Conservation (phyloP, 169 alveolate genomes). For the Plasmodium sp. region DNA sequence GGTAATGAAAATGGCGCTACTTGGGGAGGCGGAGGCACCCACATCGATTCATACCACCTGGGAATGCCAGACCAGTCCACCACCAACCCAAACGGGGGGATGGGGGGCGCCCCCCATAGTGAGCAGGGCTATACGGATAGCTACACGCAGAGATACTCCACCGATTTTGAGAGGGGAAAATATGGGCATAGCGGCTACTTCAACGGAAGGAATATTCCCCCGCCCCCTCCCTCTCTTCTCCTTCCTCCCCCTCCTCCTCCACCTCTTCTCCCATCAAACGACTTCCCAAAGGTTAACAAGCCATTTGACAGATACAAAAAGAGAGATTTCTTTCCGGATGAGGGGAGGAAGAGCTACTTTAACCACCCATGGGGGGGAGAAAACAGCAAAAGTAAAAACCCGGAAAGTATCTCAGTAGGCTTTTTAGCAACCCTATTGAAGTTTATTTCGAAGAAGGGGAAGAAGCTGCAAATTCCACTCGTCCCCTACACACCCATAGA, state of each 20-base stretch:
- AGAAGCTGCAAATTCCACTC: constrained; percentile 36
- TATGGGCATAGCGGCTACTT: not conserved
- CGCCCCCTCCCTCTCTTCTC: constrained; percentile 24
- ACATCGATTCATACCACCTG: not conserved
- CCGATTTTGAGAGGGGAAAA: not conserved
- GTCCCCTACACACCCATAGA: constrained; percentile 71
- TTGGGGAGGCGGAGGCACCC: not conserved
- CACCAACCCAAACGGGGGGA: not conserved
- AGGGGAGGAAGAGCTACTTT: not conserved
- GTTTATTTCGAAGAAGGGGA: constrained; percentile 49
- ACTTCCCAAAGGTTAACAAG: not conserved
- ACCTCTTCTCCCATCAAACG: not conserved
- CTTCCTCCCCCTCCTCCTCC: constrained; percentile 45
- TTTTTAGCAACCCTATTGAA: constrained; percentile 73
- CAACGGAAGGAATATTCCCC: not conserved
- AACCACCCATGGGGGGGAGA: not conserved
- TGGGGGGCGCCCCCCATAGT: not conserved
- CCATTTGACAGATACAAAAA: constrained; percentile 12
- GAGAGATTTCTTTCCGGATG: not conserved
- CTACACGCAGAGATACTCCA: not conserved
- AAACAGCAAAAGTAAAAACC: constrained; percentile 16
- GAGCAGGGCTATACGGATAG: not conserved
- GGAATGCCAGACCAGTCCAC: not conserved
- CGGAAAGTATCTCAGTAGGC: constrained; percentile 62
- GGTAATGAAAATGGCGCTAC: not conserved